phyloP scores from a whole-genome alignment of 192 early-diverging fungal species.

The Podochytrium sp. region DNA sequence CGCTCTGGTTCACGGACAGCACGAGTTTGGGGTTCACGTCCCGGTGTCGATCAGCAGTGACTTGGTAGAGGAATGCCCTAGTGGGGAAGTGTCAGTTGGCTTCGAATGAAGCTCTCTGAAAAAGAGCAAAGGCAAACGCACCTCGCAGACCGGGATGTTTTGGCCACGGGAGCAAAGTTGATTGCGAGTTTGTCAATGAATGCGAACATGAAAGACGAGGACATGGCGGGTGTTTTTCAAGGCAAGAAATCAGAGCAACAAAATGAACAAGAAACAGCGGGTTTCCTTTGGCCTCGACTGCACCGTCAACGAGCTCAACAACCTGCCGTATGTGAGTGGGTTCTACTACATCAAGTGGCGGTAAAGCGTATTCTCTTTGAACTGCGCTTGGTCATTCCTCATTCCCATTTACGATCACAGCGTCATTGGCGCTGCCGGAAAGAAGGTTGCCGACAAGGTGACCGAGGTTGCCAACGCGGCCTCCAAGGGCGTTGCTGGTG shows the following conservation, averaged over 20 bases:
- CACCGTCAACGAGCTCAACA: conserved; percentile 75
- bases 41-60: conserved; percentile 26
- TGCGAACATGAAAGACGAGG: not conserved
- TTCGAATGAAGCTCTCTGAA: not conserved
- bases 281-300: conserved; percentile 29
- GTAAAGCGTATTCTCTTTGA: not conserved
- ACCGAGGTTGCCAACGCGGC: not conserved
- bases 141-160: conserved; percentile 25
- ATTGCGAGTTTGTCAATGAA: conserved; percentile 28
- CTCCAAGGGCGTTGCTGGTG: not conserved
- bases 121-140: not conserved
- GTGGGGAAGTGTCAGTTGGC: not conserved
- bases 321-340: conserved; percentile 80
- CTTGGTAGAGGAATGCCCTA: conserved; percentile 27
- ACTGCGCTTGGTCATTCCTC: too few relatives aligned
- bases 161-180: conserved; percentile 30
- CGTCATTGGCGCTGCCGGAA: too few relatives aligned
- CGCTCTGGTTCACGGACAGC: conserved; percentile 20
- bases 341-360: conserved; percentile 83
- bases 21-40: conserved; percentile 25
- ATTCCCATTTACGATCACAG: too few relatives aligned
- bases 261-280: not conserved
- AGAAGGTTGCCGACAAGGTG: too few relatives aligned
- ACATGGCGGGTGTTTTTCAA: not conserved
- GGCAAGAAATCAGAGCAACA: not conserved